Evolutionary conservation across 768 basidiomycete species (phyloP).

Genomic region (Kwoniella europaea): DNA sequence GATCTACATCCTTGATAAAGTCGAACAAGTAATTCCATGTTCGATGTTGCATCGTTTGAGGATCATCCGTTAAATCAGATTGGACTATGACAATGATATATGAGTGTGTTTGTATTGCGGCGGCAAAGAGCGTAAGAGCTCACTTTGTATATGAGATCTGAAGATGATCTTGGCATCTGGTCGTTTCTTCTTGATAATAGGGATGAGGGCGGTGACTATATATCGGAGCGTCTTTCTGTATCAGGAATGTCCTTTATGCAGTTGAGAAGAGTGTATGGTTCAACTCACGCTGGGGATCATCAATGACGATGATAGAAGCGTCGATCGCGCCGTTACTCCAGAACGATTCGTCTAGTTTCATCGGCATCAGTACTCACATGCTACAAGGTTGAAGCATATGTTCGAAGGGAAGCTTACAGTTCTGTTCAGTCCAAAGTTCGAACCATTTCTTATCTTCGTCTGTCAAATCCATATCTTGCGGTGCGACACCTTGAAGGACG

Average conservation of each 20-base stretch:
- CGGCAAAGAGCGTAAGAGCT: neutral
- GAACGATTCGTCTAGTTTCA: constrained; percentile 61
- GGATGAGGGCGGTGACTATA: constrained; percentile 82
- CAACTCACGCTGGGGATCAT: constrained; percentile 59
- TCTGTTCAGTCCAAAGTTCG: constrained; percentile 73
- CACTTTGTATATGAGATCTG: constrained; percentile 89
- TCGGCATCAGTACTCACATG: neutral
- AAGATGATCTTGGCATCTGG: constrained; percentile 89
- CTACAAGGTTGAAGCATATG: neutral
- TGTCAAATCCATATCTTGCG: constrained; percentile 75
- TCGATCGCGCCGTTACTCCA: constrained; percentile 89
- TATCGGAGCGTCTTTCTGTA: neutral
- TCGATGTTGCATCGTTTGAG: constrained; percentile 82
- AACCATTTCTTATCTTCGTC: constrained; percentile 73
- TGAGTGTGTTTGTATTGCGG: too few species aligned
- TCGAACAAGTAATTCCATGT: constrained; percentile 96
- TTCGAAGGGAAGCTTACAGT: constrained; percentile 62
- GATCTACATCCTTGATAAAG: constrained; percentile 83
- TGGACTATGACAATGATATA: constrained; percentile 18
- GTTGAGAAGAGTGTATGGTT: neutral
- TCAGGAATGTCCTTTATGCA: neutral
- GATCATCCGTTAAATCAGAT: constrained; percentile 77
- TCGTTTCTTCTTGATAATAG: constrained; percentile 81
- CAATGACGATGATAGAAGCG: constrained; percentile 77
- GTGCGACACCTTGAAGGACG: constrained; percentile 83